Percentiles rank a stretch among this genome's conserved stretches.
Evolutionary conservation across 495 filamentous ascomycete species (phyloP).

Genomic region (Chaetomium cochliodes): DNA sequence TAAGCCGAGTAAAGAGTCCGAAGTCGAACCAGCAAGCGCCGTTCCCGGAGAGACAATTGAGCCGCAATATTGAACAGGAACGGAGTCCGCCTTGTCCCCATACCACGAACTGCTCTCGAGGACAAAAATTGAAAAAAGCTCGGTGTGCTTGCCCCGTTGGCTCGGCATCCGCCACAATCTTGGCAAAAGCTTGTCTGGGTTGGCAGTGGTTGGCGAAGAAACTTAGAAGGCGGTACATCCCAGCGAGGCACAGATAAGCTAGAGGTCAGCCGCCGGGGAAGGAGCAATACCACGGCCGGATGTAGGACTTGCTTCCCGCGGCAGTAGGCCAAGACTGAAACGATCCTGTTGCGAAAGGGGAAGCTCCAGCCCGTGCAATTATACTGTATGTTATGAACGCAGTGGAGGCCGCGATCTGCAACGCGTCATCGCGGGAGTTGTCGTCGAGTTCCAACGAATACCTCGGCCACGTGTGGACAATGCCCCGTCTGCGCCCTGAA

Average conservation of each 20-base stretch:
- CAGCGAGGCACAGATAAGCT: not conserved
- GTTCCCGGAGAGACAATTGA: not conserved
- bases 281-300: not conserved
- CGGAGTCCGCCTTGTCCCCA: not conserved
- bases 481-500: not conserved
- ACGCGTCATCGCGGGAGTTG: not conserved
- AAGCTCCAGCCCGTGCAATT: not conserved
- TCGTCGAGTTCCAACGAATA: constrained; percentile 18
- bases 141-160: not conserved
- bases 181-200: constrained; percentile 34
- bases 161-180: constrained; percentile 19
- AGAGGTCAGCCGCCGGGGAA: too few species aligned
- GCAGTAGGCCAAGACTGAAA: constrained; percentile 6
- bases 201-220: not conserved
- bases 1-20: not conserved
- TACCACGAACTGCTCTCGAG: not conserved
- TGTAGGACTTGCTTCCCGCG: constrained; percentile 4
- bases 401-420: not conserved
- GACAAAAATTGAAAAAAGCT: not conserved
- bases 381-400: not conserved
- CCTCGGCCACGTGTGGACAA: constrained; percentile 18
- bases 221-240: not conserved
- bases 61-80: not conserved
- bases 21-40: not conserved
- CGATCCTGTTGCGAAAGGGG: not conserved